Percentiles rank a stretch among this genome's conserved stretches.
These are phyloP conservation scores for Puya raimondii DNA, from an alignment of 176 grass and related monocot genomes.

Conservation along the genomic window DNA sequence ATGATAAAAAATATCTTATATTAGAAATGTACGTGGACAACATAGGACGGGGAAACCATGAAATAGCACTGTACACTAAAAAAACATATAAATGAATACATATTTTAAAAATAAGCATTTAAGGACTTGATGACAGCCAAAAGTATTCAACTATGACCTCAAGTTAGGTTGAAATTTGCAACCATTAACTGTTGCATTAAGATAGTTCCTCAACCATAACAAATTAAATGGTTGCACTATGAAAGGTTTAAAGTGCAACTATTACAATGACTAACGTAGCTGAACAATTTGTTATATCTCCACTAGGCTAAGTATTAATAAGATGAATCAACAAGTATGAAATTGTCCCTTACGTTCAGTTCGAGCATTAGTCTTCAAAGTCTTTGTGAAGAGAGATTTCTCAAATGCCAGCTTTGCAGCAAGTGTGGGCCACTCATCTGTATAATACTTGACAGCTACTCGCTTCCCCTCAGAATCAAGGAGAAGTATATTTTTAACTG, in stretches of 20 bases:
- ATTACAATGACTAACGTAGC: neutral
- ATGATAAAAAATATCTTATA: neutral
- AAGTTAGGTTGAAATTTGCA: too few species aligned
- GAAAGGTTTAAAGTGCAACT: neutral
- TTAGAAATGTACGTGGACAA: neutral
- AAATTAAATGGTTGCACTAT: too few species aligned
- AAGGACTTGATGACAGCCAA: too few species aligned
- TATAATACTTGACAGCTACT: constrained; percentile 9
- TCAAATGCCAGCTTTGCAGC: constrained; percentile 4
- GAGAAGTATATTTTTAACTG: neutral
- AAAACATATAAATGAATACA: neutral
- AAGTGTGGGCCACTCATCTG: neutral
- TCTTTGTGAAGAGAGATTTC: neutral
- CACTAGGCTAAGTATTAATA: neutral
- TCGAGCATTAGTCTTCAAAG: neutral
- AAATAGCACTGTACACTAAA: neutral
- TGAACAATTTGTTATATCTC: neutral
- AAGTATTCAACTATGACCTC: too few species aligned
- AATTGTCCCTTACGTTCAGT: neutral
- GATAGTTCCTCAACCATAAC: too few species aligned
- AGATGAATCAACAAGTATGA: neutral
- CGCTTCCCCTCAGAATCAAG: constrained; percentile 3
- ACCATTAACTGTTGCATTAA: too few species aligned
- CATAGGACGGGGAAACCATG: neutral
- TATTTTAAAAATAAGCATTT: too few species aligned